Conservation (phyloP, 176 grass and related monocot genomes). For the Rhynchospora breviuscula region DNA sequence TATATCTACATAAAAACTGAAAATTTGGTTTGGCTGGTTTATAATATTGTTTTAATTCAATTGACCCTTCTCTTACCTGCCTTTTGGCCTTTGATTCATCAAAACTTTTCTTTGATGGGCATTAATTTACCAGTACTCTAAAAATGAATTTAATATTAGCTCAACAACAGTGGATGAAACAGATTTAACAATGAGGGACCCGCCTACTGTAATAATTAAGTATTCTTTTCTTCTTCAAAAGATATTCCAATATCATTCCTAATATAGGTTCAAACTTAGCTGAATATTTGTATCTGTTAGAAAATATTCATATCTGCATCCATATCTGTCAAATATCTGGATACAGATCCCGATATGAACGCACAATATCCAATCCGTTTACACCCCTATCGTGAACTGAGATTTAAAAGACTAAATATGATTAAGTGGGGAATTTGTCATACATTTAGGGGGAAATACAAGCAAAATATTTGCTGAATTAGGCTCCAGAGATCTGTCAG, state of each 20-base stretch:
- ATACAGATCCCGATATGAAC: too few relatives aligned
- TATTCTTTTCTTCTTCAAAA: neutral
- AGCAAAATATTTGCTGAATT: constrained; percentile 67
- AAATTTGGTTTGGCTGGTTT: neutral
- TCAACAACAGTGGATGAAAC: neutral
- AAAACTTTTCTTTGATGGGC: neutral
- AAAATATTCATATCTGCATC: neutral
- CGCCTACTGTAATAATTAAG: neutral
- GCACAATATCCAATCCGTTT: too few relatives aligned
- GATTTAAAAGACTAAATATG: constrained; percentile 20
- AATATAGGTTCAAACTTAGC: neutral
- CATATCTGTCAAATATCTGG: too few relatives aligned
- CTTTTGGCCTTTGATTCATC: neutral
- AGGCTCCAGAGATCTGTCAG: constrained; percentile 45
- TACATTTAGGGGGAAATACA: constrained; percentile 96
- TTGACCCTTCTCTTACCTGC: neutral
- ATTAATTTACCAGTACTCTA: neutral
- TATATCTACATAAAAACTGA: neutral
- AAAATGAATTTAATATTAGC: neutral
- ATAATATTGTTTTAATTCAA: neutral
- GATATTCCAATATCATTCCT: neutral
- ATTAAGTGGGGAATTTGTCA: constrained; percentile 20
- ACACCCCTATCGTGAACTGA: neutral
- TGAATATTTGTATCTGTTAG: neutral
- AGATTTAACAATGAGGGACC: neutral